phyloP scores from a whole-genome alignment of 2,329 filamentous ascomycete species.

The Rhinocladiella similis region DNA sequence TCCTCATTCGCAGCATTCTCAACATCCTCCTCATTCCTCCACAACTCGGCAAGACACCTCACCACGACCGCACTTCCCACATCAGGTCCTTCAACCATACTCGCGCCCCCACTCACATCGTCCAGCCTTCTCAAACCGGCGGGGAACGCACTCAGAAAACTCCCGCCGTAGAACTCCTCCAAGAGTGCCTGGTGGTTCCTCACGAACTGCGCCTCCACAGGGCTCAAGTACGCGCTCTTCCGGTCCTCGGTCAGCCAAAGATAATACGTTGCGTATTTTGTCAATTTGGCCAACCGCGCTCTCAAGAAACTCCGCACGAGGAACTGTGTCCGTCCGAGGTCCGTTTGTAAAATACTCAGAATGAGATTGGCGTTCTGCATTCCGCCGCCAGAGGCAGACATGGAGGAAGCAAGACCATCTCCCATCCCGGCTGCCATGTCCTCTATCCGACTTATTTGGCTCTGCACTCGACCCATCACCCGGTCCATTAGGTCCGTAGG shows the following conservation, averaged over 20 bases:
- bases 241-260: conserved; percentile 29
- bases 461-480: conserved; percentile 69
- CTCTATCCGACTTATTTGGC: conserved; percentile 66
- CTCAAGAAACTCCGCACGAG: conserved; percentile 80
- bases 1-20: conserved; percentile 6
- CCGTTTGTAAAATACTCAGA: conserved; percentile 93
- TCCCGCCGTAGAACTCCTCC: conserved; percentile 78
- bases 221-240: conserved; percentile 56
- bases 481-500: conserved; percentile 76
- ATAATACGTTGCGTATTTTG: conserved; percentile 53
- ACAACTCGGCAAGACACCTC: conserved; percentile 48
- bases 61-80: conserved; percentile 81
- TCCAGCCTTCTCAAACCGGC: conserved; percentile 77
- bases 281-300: conserved; percentile 76
- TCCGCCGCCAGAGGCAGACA: not conserved
- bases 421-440: conserved; percentile 50
- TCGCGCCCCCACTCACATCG: conserved; percentile 79
- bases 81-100: conserved; percentile 90
- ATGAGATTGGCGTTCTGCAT: conserved; percentile 87
- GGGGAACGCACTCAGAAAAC: conserved; percentile 83
- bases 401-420: conserved; percentile 29
- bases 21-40: conserved; percentile 24
- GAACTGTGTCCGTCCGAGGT: conserved; percentile 92
- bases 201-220: conserved; percentile 77
- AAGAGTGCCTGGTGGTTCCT: conserved; percentile 81